Evolutionary conservation across 306 rosid species (phyloP).

Genomic region (Quercus bicolor): DNA sequence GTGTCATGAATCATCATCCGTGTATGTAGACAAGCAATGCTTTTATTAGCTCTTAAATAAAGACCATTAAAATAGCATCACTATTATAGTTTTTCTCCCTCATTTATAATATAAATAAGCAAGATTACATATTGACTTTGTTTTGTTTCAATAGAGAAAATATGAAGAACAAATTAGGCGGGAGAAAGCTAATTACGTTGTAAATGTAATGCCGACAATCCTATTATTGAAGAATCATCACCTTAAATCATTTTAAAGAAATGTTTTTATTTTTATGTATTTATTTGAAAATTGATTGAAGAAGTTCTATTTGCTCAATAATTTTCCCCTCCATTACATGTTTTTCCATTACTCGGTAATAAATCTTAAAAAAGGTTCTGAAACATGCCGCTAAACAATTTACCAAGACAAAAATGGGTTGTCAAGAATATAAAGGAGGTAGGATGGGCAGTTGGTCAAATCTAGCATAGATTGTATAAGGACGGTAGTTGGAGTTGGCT

Average conservation of each 20-base stretch:
- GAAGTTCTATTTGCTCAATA: too few relatives aligned
- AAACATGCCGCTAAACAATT: too few relatives aligned
- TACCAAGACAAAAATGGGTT: too few relatives aligned
- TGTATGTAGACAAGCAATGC: neutral
- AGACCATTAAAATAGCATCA: neutral
- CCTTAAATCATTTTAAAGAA: neutral
- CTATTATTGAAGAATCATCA: neutral
- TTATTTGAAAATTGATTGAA: too few relatives aligned
- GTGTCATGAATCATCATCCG: neutral
- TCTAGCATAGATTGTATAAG: too few relatives aligned
- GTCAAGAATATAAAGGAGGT: too few relatives aligned
- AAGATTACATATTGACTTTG: neutral
- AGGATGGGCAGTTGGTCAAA: too few relatives aligned
- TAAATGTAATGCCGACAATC: neutral
- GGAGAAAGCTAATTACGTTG: neutral
- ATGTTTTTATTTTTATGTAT: neutral
- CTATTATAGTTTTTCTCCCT: neutral
- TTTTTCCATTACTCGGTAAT: too few relatives aligned
- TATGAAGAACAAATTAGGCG: neutral
- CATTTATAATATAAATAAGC: neutral
- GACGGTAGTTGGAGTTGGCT: too few relatives aligned
- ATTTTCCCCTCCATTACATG: too few relatives aligned
- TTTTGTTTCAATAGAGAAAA: neutral
- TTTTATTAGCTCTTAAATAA: neutral
- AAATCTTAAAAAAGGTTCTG: too few relatives aligned